These are phyloP conservation scores for Pseudogymnoascus sp. DNA, from an alignment of 2,329 filamentous ascomycete species.

Conservation along the genomic window DNA sequence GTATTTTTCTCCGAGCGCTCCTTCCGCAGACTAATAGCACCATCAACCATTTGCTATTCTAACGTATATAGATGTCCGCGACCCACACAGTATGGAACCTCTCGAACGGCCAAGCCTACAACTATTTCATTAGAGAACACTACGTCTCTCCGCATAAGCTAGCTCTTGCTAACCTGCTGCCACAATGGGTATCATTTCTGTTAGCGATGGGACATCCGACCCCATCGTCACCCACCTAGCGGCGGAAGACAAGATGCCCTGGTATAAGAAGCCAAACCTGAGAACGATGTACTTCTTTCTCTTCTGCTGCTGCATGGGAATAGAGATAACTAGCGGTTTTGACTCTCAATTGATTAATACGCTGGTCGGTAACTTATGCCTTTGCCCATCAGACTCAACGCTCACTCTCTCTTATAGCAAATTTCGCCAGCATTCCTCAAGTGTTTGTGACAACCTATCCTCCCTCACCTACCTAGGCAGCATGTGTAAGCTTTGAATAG, in stretches of 20 bases:
- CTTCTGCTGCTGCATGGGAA: constrained; percentile 43
- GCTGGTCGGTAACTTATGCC: constrained; percentile 28
- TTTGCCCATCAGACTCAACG: background rate
- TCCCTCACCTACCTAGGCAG: background rate
- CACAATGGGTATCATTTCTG: background rate
- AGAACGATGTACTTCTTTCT: constrained; percentile 32
- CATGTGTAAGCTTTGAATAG: background rate
- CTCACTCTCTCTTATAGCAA: background rate
- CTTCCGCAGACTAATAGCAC: background rate
- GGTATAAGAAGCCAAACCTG: constrained; percentile 34
- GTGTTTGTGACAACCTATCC: background rate
- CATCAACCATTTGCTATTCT: background rate
- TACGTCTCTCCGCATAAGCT: background rate
- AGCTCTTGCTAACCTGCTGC: background rate
- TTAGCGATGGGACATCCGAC: constrained; percentile 20
- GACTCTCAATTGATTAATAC: constrained; percentile 43
- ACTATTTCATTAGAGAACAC: background rate
- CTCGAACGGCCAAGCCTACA: background rate
- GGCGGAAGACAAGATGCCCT: constrained; percentile 31
- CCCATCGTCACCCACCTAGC: constrained; percentile 34
- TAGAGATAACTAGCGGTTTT: constrained; percentile 48
- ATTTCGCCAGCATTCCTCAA: background rate
- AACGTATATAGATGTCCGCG: background rate
- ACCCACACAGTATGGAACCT: background rate
- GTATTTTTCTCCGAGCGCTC: background rate